Evolutionary conservation across 139 green algal species (phyloP).

Genomic region (Haematococcus lacustris): DNA sequence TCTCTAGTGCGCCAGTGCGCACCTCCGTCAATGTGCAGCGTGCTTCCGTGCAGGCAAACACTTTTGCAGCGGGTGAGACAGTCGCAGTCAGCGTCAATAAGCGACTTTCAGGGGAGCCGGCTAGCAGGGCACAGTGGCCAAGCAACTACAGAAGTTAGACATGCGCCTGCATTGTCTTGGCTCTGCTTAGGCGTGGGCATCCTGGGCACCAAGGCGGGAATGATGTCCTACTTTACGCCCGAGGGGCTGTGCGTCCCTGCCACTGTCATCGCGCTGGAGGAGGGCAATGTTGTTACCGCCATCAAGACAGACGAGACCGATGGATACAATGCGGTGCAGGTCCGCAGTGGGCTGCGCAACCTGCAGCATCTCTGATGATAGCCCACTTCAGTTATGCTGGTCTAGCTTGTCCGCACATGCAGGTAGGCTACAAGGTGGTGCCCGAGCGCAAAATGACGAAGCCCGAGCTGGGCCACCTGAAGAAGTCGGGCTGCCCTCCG

Average conservation of each 20-base stretch:
- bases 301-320: conserved; percentile 88
- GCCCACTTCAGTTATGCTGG: no score
- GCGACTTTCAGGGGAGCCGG: no score
- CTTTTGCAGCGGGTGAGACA: no score
- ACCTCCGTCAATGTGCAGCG: no score
- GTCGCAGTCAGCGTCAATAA: no score
- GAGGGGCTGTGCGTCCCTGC: conserved; percentile 76
- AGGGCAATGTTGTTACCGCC: conserved; percentile 88
- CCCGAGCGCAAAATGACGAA: conserved; percentile 79
- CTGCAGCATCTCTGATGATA: no score
- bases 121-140: no score
- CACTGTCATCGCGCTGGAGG: conserved; percentile 87
- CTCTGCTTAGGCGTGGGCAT: conserved; percentile 63
- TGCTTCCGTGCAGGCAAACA: no score
- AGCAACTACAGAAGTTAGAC: no score
- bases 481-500: conserved; percentile 71
- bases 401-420: conserved; percentile 2
- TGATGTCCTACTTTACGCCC: conserved; percentile 89
- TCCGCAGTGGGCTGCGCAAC: no score
- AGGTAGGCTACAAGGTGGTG: conserved; percentile 67
- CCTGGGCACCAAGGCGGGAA: conserved; percentile 94
- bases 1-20: no score
- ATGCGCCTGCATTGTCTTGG: no score
- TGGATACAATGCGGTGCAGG: conserved; percentile 87
- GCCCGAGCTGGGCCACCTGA: conserved; percentile 88